Percentiles rank a stretch among this genome's conserved stretches.
Conservation (phyloP, 768 basidiomycete species). For the Tricholomella constricta region DNA sequence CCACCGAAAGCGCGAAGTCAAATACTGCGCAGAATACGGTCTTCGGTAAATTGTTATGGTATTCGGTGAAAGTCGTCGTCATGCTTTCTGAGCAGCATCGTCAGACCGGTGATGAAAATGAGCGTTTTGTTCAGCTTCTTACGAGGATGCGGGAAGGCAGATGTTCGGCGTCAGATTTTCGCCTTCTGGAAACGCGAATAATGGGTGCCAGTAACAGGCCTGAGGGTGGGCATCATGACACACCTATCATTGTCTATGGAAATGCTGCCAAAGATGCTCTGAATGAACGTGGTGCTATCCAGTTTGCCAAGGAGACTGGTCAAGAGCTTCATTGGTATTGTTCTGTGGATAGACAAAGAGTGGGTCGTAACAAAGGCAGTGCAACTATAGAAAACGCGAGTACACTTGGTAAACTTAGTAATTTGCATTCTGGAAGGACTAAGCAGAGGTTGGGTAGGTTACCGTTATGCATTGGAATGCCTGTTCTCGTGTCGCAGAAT, state of each 20-base stretch:
- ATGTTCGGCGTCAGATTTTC: not conserved
- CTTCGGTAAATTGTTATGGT: slow-evolving; percentile 1
- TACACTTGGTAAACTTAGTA: slow-evolving; percentile 2
- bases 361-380: not conserved
- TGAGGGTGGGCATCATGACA: not conserved
- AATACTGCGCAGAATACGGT: not conserved
- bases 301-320: not conserved
- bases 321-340: slow-evolving; percentile 14
- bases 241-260: slow-evolving; percentile 5
- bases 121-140: not conserved
- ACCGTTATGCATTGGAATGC: slow-evolving; percentile 32
- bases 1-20: not conserved
- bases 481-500: slow-evolving; percentile 32
- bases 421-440: slow-evolving; percentile 2
- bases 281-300: not conserved
- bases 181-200: not conserved
- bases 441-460: slow-evolving; percentile 3
- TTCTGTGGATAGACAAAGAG: not conserved
- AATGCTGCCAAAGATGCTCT: slow-evolving; percentile 12
- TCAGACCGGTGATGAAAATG: not conserved
- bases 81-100: not conserved
- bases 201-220: not conserved
- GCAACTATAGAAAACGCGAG: no score
- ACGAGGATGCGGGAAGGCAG: not conserved
- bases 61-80: not conserved